Evolutionary conservation across 1,284 basidiomycete genomes (phyloP).

Genomic region (Trichosporon sp.): DNA sequence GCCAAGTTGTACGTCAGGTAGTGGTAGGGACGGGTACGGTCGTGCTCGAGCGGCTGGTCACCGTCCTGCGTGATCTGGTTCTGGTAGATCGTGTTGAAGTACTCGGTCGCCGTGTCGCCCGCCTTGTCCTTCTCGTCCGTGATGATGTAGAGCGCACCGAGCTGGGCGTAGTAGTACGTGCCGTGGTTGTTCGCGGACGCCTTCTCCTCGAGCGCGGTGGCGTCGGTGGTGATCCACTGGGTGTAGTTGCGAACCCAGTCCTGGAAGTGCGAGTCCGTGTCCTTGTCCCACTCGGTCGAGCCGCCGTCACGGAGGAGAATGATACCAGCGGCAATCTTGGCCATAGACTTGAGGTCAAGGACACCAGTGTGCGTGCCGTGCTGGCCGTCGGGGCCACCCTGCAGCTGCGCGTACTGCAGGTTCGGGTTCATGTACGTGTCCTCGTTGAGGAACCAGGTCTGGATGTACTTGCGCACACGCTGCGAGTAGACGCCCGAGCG

Average conservation of each 20-base stretch:
- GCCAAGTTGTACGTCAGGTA: conserved; percentile 42
- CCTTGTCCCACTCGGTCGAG: conserved; percentile 19
- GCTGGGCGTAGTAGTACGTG: conserved; percentile 37
- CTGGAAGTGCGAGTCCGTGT: conserved; percentile 16
- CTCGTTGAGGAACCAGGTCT: conserved; percentile 53
- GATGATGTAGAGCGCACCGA: conserved; percentile 31
- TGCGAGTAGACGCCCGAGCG: conserved; percentile 35
- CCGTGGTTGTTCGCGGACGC: conserved; percentile 36
- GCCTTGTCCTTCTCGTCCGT: conserved; percentile 27
- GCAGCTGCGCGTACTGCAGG: conserved; percentile 61
- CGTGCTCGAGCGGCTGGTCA: conserved; percentile 30
- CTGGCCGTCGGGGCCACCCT: conserved; percentile 54
- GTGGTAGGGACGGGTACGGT: conserved; percentile 39
- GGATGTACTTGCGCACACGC: conserved; percentile 17
- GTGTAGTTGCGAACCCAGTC: conserved; percentile 23
- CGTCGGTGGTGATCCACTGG: conserved; percentile 19
- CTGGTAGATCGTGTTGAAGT: conserved; percentile 27
- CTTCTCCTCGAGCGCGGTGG: conserved; percentile 26
- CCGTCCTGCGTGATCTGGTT: conserved; percentile 33
- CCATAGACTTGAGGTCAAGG: conserved; percentile 25
- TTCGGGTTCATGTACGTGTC: conserved; percentile 63
- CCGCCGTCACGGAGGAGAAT: conserved; percentile 18
- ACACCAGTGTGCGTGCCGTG: conserved; percentile 25
- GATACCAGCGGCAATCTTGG: conserved; percentile 26
- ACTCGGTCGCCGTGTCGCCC: conserved; percentile 19